A percentile compares a stretch with the other conserved stretches of the same genome.
Evolutionary conservation across 805 yeast genomes (phyloP).

Genomic region (Hanseniaspora mollemarum): DNA sequence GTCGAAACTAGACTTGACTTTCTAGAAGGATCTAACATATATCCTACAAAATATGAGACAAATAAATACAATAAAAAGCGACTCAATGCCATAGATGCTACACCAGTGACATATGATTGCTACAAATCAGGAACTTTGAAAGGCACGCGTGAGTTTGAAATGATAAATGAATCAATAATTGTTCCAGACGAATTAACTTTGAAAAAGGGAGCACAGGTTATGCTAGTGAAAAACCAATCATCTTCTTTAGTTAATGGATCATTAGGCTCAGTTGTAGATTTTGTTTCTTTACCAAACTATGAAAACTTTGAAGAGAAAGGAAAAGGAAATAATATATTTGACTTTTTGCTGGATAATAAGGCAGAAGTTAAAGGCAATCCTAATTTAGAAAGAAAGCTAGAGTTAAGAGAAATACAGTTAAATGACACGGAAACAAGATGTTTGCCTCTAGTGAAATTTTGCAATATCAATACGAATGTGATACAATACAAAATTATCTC

Average conservation of each 20-base stretch:
- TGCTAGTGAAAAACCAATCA: conserved; percentile 69
- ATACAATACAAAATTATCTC: background rate
- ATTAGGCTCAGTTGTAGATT: conserved; percentile 55
- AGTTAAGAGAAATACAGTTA: background rate
- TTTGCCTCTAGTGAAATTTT: conserved; percentile 6
- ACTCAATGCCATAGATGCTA: conserved; percentile 38
- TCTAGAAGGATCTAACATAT: conserved; percentile 58
- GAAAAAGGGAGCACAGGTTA: conserved; percentile 68
- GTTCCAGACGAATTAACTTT: conserved; percentile 41
- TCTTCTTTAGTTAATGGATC: conserved; percentile 67
- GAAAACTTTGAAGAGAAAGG: conserved; percentile 21
- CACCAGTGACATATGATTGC: conserved; percentile 36
- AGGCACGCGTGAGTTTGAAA: conserved; percentile 25
- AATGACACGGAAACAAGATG: background rate
- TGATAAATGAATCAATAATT: conserved; percentile 42
- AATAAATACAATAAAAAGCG: conserved; percentile 49
- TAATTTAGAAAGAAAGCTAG: background rate
- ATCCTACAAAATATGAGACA: conserved; percentile 63
- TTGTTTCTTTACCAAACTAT: conserved; percentile 34
- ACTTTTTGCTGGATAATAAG: background rate
- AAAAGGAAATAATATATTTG: background rate
- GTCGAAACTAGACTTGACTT: background rate
- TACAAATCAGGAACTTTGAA: conserved; percentile 35
- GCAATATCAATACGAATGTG: background rate
- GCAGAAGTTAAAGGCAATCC: background rate